These are phyloP conservation scores for Sugiyamaella novakii DNA, from an alignment of 1,139 yeast species.

Conservation along the genomic window DNA sequence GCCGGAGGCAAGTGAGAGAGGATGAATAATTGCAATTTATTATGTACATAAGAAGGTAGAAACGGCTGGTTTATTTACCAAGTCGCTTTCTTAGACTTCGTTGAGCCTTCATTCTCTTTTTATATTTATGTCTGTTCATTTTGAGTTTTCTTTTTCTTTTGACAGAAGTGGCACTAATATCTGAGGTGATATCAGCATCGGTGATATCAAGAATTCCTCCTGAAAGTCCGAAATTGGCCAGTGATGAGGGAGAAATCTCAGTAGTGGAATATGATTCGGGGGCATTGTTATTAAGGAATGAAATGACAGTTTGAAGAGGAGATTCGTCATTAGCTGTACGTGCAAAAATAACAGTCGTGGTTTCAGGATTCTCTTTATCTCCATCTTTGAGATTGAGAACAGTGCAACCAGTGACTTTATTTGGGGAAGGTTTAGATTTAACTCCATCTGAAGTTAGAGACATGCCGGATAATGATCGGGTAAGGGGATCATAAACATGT, in stretches of 20 bases:
- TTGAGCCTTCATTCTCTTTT: conserved; percentile 50
- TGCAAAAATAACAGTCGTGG: conserved; percentile 27
- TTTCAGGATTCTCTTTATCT: conserved; percentile 15
- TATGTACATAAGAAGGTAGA: conserved; percentile 5
- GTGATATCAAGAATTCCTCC: conserved; percentile 15
- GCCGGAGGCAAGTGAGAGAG: background rate
- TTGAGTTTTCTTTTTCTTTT: conserved; percentile 49
- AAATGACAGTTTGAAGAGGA: conserved; percentile 24
- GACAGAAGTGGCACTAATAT: conserved; percentile 42
- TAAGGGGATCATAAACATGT: conserved; percentile 12
- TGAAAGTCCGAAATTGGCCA: conserved; percentile 11
- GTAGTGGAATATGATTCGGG: conserved; percentile 20
- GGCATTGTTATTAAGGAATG: conserved; percentile 23
- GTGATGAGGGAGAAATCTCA: conserved; percentile 8
- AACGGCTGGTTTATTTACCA: conserved; percentile 27
- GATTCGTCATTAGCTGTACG: conserved; percentile 24
- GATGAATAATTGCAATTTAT: background rate
- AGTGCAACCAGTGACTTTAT: conserved; percentile 22
- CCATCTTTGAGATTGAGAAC: conserved; percentile 22
- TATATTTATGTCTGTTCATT: conserved; percentile 52
- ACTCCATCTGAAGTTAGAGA: background rate
- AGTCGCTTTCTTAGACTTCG: conserved; percentile 46
- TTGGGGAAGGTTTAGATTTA: conserved; percentile 6
- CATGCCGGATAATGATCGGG: conserved; percentile 9
- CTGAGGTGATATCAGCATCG: conserved; percentile 10